A percentile compares a stretch with the other conserved stretches of the same genome.
These are phyloP conservation scores for Macrophomina pseudophaseolina DNA, from an alignment of 2,329 filamentous ascomycete species.

Conservation along the genomic window DNA sequence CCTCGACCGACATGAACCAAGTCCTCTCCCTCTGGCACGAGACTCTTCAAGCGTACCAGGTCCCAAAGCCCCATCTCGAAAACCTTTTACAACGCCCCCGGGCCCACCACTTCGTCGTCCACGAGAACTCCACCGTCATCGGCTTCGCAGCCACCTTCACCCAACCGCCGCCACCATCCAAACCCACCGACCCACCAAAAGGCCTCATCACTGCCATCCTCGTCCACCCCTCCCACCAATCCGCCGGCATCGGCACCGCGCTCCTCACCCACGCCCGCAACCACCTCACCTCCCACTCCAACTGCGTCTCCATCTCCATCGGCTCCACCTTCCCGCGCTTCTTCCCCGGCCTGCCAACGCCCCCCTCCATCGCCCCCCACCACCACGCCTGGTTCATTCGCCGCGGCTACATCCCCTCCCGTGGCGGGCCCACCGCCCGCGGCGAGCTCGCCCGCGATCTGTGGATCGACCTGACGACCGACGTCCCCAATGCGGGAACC, in stretches of 20 bases:
- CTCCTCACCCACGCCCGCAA: constrained; percentile 1
- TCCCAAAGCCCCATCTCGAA: background rate
- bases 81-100: background rate
- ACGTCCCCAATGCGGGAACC: background rate
- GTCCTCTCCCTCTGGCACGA: constrained; percentile 10
- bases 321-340: constrained; percentile 20
- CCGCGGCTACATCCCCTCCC: constrained; percentile 7
- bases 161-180: background rate
- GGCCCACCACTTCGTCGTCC: constrained; percentile 3
- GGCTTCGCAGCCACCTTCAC: constrained; percentile 11
- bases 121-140: background rate
- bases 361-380: background rate
- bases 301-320: background rate
- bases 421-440: background rate
- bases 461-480: background rate
- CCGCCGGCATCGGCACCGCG: background rate
- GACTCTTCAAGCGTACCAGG: background rate
- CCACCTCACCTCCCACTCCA: background rate
- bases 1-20: background rate
- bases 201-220: constrained; percentile 9
- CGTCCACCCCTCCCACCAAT: background rate
- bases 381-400: background rate
- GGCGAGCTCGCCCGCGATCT: background rate
- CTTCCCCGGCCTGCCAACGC: constrained; percentile 8
- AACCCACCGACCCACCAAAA: background rate